phyloP scores from a whole-genome alignment of 1,284 basidiomycete species.

The Stereum hirsutum region DNA sequence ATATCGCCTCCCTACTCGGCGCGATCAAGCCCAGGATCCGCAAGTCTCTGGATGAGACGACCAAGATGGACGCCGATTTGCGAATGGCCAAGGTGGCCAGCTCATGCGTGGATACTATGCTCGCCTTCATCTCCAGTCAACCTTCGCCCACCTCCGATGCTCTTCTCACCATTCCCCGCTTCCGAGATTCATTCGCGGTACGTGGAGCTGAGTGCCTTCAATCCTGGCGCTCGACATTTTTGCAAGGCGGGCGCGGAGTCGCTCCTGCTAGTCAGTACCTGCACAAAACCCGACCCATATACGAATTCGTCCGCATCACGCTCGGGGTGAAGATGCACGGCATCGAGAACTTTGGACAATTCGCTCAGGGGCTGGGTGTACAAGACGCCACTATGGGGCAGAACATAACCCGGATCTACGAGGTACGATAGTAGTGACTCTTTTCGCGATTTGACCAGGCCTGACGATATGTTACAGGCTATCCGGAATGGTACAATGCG shows the following conservation, averaged over 20 bases:
- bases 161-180: slow-evolving; percentile 29
- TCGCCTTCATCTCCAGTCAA: slow-evolving; percentile 53
- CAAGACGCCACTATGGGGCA: slow-evolving; percentile 58
- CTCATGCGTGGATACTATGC: slow-evolving; percentile 47
- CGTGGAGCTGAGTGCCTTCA: slow-evolving; percentile 36
- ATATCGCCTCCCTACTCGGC: slow-evolving; percentile 22
- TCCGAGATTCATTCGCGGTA: slow-evolving; percentile 40
- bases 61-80: slow-evolving; percentile 57
- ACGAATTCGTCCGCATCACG: slow-evolving; percentile 59
- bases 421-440: too few relatives aligned
- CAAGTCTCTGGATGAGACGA: slow-evolving; percentile 52
- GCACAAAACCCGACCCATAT: slow-evolving; percentile 54
- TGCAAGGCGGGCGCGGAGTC: slow-evolving; percentile 41
- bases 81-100: slow-evolving; percentile 62
- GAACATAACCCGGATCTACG: slow-evolving; percentile 59
- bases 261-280: slow-evolving; percentile 56
- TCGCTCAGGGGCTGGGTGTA: slow-evolving; percentile 43
- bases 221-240: slow-evolving; percentile 40
- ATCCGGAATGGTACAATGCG: slow-evolving; percentile 69
- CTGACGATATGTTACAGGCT: too few relatives aligned
- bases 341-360: slow-evolving; percentile 49
- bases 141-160: slow-evolving; percentile 29
- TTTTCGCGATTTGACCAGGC: too few relatives aligned
- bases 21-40: slow-evolving; percentile 32
- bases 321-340: slow-evolving; percentile 72